phyloP scores from a whole-genome alignment of 345 rosid species.

The Dipteronia sinensis region DNA sequence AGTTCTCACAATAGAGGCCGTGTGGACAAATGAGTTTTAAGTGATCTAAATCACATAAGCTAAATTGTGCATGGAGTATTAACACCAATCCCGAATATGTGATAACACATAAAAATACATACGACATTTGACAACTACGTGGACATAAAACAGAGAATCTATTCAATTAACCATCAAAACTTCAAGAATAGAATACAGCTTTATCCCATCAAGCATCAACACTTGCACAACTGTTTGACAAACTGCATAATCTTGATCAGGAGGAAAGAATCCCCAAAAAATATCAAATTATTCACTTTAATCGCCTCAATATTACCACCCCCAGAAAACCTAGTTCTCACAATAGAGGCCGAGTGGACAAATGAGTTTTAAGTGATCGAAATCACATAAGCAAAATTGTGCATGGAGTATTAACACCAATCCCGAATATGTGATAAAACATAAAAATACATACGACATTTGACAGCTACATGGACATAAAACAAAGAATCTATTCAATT shows the following conservation, averaged over 20 bases:
- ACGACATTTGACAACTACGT: neutral
- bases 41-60: neutral
- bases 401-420: neutral
- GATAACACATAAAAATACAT: neutral
- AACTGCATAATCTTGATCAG: neutral
- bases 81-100: neutral
- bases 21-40: neutral
- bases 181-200: neutral
- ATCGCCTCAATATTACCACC: neutral
- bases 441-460: neutral
- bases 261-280: neutral
- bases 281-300: neutral
- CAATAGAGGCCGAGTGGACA: neutral
- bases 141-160: neutral
- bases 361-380: neutral
- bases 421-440: no score
- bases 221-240: neutral
- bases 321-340: neutral
- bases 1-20: neutral
- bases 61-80: neutral
- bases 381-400: neutral
- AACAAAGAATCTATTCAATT: neutral
- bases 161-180: slow-evolving; percentile 1
- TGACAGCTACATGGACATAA: neutral
- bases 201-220: neutral